phyloP scores from a whole-genome alignment of 148 eudicot species.

The Tetragonia tetragonoides region DNA sequence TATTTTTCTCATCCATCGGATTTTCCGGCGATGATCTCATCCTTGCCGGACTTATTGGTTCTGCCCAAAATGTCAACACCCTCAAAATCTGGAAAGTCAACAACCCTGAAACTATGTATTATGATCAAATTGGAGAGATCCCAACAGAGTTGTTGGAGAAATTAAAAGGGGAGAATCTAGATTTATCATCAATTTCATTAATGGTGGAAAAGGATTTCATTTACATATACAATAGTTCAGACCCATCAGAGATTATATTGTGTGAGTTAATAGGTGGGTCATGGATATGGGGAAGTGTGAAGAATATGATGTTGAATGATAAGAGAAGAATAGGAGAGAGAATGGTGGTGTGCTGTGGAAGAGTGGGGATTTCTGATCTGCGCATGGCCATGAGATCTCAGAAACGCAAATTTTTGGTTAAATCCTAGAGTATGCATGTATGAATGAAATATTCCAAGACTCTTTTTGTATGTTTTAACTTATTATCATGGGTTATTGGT shows the following conservation, averaged over 20 bases:
- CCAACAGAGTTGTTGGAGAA: slow-evolving; percentile 40
- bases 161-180: slow-evolving; percentile 28
- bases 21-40: slow-evolving; percentile 37
- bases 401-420: slow-evolving; percentile 1
- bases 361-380: slow-evolving; percentile 44
- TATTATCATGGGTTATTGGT: too few relatives aligned
- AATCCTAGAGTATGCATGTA: too few relatives aligned
- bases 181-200: slow-evolving; percentile 31
- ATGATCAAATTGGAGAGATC: slow-evolving; percentile 49
- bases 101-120: slow-evolving; percentile 14
- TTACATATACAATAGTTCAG: slow-evolving; percentile 36
- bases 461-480: too few relatives aligned
- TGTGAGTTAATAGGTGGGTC: slow-evolving; percentile 35
- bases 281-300: slow-evolving; percentile 51
- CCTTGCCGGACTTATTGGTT: slow-evolving; percentile 43
- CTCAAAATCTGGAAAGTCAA: slow-evolving; percentile 48
- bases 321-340: slow-evolving; percentile 27
- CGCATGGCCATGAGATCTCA: slow-evolving; percentile 29
- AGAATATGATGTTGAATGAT: slow-evolving; percentile 33
- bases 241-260: slow-evolving; percentile 35
- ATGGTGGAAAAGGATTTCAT: slow-evolving; percentile 31
- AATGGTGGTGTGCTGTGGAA: slow-evolving; percentile 46
- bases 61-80: slow-evolving; percentile 15
- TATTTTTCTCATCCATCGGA: slow-evolving; percentile 37
- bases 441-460: too few relatives aligned